Evolutionary conservation across 225 moss, liverwort and hornwort genomes (phyloP).

Genomic region (Polytrichum formosum): DNA sequence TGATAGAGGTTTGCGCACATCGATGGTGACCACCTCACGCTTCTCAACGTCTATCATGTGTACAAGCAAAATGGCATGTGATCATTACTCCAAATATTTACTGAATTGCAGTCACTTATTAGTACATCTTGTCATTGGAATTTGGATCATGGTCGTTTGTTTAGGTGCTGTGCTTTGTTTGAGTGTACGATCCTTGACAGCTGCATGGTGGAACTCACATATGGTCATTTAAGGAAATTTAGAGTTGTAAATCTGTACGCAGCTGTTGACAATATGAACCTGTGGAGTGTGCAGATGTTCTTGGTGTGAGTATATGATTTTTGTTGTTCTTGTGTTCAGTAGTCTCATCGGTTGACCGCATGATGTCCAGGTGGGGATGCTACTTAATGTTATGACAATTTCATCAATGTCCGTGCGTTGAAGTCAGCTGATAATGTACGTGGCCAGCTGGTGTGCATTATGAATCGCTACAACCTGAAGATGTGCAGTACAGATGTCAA

Average conservation of each 20-base stretch:
- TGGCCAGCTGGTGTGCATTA: conserved; percentile 91
- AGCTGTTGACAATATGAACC: too few relatives aligned
- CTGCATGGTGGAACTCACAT: too few relatives aligned
- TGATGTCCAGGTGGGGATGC: conserved; percentile 75
- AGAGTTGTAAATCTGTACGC: too few relatives aligned
- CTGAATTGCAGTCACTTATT: background rate
- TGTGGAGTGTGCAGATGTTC: too few relatives aligned
- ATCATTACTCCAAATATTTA: background rate
- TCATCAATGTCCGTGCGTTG: conserved; percentile 85
- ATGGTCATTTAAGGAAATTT: too few relatives aligned
- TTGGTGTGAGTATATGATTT: too few relatives aligned
- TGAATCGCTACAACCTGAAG: conserved; percentile 98
- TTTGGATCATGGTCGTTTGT: too few relatives aligned
- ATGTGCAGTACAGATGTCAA: conserved; percentile 99
- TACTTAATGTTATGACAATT: conserved; percentile 98
- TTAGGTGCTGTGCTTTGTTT: too few relatives aligned
- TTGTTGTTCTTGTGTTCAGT: too few relatives aligned
- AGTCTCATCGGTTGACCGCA: background rate
- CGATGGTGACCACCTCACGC: conserved; percentile 98
- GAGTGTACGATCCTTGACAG: too few relatives aligned
- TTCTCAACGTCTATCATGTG: conserved; percentile 99
- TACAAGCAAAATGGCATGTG: conserved; percentile 95
- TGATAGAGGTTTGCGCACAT: conserved; percentile 99
- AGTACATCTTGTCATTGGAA: background rate
- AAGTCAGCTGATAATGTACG: conserved; percentile 97